Base-by-base conservation (phyloP, 208 protist species). In the Acanthamoeba sp. region DNA sequence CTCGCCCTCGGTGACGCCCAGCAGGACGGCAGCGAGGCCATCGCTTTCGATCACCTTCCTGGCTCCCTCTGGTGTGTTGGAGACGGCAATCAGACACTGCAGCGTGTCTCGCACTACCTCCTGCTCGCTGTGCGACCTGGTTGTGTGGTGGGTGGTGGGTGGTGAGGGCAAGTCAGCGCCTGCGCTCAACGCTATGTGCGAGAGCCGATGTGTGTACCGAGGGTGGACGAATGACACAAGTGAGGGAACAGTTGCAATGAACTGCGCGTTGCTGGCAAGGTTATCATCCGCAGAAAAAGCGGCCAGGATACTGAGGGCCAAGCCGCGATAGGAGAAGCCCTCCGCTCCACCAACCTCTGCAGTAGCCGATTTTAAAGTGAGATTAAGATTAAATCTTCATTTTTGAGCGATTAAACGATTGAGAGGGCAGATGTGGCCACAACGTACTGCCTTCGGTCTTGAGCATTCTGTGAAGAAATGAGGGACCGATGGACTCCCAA, bases 221-320 rank as follows among this genome's bases (percentile, higher is more conserved):
- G 50, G 57, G 24, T 42, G 34, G 14, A 73, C 34, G 29, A 91
- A 6, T 6, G 29, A 34, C 16, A 73, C 38, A 0, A 91, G 40
- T n/a, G 62, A 12, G 14, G 91, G 91, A 10, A 69, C 91, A 14
- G 36, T 66, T 4, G 64, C 91, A 24, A 94, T 29, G 29, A 69
- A 94, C 45, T 85, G 91, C 52, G 69, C 69, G 32, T 82, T 24
- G 71, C 42, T 34, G 3, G 91, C 91, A 4, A 94, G 91, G 32
- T 18, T 40, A 1, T 52, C 91, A n/a, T 94, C 91, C 14, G 34
- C 91, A 3, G 91, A 32, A 66, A 94, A 94, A 14, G 91, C 50
- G 24, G 91, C n/a, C 76, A 94, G 34, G 34, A 94, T 71, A 38
- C 76, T 94, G 45, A 94, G 36, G 14, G 91, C 91, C 36, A 94